A percentile compares a stretch with the other conserved stretches of the same genome.
phyloP scores from a whole-genome alignment of 2,329 filamentous ascomycete genomes.

The Blumeriella jaapii region DNA sequence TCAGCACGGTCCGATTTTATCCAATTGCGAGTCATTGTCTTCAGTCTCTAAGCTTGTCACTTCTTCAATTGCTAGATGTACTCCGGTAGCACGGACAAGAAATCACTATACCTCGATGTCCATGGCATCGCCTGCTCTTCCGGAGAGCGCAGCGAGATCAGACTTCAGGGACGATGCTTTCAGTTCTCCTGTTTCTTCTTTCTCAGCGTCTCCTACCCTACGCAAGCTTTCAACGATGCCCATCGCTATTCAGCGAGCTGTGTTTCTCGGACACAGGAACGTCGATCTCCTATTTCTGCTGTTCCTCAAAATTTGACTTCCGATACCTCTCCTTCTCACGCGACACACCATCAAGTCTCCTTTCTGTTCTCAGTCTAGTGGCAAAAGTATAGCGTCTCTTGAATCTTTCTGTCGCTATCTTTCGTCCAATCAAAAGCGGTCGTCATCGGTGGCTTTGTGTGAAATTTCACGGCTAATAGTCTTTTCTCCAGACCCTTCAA shows the following conservation, averaged over 20 bases:
- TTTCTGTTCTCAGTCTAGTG: conserved; percentile 43
- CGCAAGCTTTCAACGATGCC: conserved; percentile 17
- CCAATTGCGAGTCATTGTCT: conserved; percentile 19
- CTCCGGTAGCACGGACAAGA: conserved; percentile 7
- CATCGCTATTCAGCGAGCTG: conserved; percentile 17
- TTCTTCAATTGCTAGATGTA: conserved; percentile 18
- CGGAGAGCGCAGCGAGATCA: conserved; percentile 16
- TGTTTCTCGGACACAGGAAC: conserved; percentile 16
- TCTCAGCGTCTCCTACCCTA: conserved; percentile 25
- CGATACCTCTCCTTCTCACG: conserved; percentile 14
- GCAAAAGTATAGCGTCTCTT: conserved; percentile 40
- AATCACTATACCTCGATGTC: conserved; percentile 6
- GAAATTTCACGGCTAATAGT: conserved; percentile 18
- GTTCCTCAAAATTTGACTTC: conserved; percentile 13
- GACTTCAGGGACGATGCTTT: conserved; percentile 21
- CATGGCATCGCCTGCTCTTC: conserved; percentile 22
- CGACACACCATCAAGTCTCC: conserved; percentile 28
- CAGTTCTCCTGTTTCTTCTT: conserved; percentile 29
- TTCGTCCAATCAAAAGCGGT: conserved; percentile 31
- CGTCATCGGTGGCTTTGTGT: conserved; percentile 3
- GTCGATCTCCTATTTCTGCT: conserved; percentile 18
- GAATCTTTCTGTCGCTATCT: conserved; percentile 42
- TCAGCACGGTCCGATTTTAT: conserved; percentile 23
- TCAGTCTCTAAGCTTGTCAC: conserved; percentile 21
- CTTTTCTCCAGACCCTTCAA: conserved; percentile 24